Conservation (phyloP, 805 yeast species). For the Huiozyma naganishii region DNA sequence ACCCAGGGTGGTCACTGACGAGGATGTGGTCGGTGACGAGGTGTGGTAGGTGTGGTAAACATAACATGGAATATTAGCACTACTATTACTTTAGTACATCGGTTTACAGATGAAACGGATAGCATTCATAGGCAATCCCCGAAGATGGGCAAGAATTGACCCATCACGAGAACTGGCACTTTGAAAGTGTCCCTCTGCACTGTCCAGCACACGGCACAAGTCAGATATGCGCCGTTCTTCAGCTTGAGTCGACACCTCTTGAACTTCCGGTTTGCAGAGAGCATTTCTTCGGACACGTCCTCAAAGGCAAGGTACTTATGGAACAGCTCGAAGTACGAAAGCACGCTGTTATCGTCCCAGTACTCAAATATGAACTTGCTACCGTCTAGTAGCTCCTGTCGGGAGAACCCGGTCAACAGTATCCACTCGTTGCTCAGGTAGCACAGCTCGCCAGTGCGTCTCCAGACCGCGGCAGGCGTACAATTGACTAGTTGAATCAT, state of each 20-base stretch:
- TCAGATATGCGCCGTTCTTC: slow-evolving; percentile 33
- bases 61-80: too few relatives aligned
- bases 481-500: slow-evolving; percentile 41
- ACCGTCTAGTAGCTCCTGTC: slow-evolving; percentile 45
- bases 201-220: slow-evolving; percentile 77
- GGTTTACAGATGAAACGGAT: background rate
- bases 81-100: too few relatives aligned
- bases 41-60: too few relatives aligned
- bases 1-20: too few relatives aligned
- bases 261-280: slow-evolving; percentile 7
- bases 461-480: slow-evolving; percentile 76
- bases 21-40: too few relatives aligned
- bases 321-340: slow-evolving; percentile 62
- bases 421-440: slow-evolving; percentile 68
- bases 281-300: slow-evolving; percentile 3
- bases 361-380: slow-evolving; percentile 66
- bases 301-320: slow-evolving; percentile 53
- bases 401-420: slow-evolving; percentile 53
- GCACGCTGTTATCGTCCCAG: slow-evolving; percentile 69
- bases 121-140: background rate
- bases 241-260: slow-evolving; percentile 31
- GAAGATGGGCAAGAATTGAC: slow-evolving; percentile 55
- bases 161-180: slow-evolving; percentile 74
- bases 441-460: slow-evolving; percentile 77
- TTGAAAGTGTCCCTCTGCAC: slow-evolving; percentile 76